phyloP scores from a whole-genome alignment of 2,329 filamentous ascomycete species.

The Ascochyta clinopodiicola region DNA sequence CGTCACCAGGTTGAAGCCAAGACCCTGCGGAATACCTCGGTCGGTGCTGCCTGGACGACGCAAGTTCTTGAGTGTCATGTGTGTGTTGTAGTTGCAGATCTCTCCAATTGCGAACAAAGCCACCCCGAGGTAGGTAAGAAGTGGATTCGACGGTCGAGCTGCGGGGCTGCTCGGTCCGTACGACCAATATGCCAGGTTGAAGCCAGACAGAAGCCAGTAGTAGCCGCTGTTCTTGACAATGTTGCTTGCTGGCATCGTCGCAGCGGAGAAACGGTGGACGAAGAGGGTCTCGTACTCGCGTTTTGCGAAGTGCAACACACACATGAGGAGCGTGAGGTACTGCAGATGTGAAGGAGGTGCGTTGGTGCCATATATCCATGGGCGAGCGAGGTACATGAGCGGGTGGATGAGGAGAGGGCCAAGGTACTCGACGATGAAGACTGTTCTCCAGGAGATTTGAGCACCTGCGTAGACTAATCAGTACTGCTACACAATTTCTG shows the following conservation, averaged over 20 bases:
- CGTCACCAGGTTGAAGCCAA: constrained; percentile 86
- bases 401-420: constrained; percentile 90
- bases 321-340: constrained; percentile 73
- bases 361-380: constrained; percentile 70
- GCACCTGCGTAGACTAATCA: constrained; percentile 63
- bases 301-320: constrained; percentile 88
- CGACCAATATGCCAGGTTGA: constrained; percentile 82
- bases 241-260: constrained; percentile 89
- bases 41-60: constrained; percentile 79
- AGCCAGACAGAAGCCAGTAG: constrained; percentile 87
- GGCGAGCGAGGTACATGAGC: constrained; percentile 72
- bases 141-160: constrained; percentile 58
- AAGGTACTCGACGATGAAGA: constrained; percentile 94
- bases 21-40: constrained; percentile 83
- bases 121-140: constrained; percentile 65
- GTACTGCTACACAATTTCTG: not conserved
- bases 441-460: constrained; percentile 90
- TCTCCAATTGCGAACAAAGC: constrained; percentile 80
- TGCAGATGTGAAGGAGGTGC: constrained; percentile 69
- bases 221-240: constrained; percentile 95
- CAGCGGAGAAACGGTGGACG: constrained; percentile 91
- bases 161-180: constrained; percentile 78
- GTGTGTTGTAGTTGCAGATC: constrained; percentile 78
- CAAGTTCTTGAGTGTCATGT: constrained; percentile 78
- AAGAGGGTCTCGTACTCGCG: constrained; percentile 94